Evolutionary conservation across 495 filamentous ascomycete genomes (phyloP), one percentile per base, ranked within the genome.

Genomic region (Xylona heveae): DNA sequence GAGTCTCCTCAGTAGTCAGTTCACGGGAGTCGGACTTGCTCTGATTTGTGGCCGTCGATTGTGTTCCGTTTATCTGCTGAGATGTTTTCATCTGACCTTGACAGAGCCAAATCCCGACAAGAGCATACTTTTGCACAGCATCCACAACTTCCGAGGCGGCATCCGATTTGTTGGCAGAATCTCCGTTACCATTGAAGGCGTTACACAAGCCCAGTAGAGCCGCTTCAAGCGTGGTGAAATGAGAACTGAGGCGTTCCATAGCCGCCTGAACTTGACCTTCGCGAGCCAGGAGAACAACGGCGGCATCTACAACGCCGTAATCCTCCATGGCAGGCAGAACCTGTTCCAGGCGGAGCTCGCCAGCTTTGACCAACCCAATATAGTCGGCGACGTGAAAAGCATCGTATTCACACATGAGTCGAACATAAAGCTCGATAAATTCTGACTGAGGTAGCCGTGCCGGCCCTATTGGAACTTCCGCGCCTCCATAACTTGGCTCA

Each of bases 81-180:
- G 58, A 50, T 1, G 64, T 68, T 42, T 75, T 81, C 31, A 66
- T 84, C 52, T 95, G 83, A 21, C 78, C 74, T 53, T 88, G 82
- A 43, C 88, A 94, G 15, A 97, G 63, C 88, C 88, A 97, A 14
- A 84, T 79, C 19, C 88, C 88, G 14, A 97, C 81, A 31, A 78
- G 69, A 0, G 71, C 64, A 49, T 91, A 94, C 46, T 85, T 95
- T 34, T 85, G 68, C 26, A 97, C 50, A 3, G 74, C 75, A 23
- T 72, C 68, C 12, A 92, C 57, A 2, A 90, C 59, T 28, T 72
- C 65, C 39, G 67, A 59, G 4, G 63, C 55, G 0, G 64, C 54
- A 28, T 73, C 64, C 3, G 48, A 53, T 4, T 55, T 54, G 41
- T 74, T 72, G 9, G 67, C 61, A 21, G 54, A 19, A 6, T 68